phyloP scores from a whole-genome alignment of 139 green algal species.

The Pseudopediastrum boryanum region DNA sequence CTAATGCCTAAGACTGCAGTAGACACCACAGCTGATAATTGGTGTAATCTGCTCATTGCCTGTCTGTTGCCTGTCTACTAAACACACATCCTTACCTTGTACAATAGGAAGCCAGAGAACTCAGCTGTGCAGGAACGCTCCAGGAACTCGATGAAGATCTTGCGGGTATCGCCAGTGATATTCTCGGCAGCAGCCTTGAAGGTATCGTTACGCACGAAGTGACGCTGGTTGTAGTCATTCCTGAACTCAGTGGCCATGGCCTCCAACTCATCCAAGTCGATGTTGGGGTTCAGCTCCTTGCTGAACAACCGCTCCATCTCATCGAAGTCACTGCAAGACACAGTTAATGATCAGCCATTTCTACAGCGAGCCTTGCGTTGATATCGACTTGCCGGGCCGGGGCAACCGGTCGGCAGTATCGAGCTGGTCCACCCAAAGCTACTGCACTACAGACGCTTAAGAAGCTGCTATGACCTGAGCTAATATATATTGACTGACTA shows the following conservation, averaged over 20 bases:
- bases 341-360: too few species aligned
- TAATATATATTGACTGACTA: too few species aligned
- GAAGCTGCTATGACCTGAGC: too few species aligned
- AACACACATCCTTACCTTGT: slow-evolving; percentile 92
- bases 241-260: slow-evolving; percentile 93
- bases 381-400: too few species aligned
- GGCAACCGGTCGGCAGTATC: too few species aligned
- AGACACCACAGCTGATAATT: too few species aligned
- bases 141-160: slow-evolving; percentile 99
- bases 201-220: slow-evolving; percentile 97
- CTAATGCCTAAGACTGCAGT: too few species aligned
- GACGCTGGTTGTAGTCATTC: slow-evolving; percentile 98
- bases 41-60: too few species aligned
- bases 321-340: slow-evolving; percentile 87
- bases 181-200: slow-evolving; percentile 79
- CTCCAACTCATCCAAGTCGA: slow-evolving; percentile 90
- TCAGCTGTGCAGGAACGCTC: slow-evolving; percentile 99
- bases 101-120: slow-evolving; percentile 99
- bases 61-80: too few species aligned
- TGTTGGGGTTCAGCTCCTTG: slow-evolving; percentile 92
- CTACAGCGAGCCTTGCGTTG: too few species aligned
- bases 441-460: too few species aligned
- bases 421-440: too few species aligned
- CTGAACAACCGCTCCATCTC: slow-evolving; percentile 98
- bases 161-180: slow-evolving; percentile 72